Conservation (phyloP, 139 green algal species). For the Haematococcus lacustris region DNA sequence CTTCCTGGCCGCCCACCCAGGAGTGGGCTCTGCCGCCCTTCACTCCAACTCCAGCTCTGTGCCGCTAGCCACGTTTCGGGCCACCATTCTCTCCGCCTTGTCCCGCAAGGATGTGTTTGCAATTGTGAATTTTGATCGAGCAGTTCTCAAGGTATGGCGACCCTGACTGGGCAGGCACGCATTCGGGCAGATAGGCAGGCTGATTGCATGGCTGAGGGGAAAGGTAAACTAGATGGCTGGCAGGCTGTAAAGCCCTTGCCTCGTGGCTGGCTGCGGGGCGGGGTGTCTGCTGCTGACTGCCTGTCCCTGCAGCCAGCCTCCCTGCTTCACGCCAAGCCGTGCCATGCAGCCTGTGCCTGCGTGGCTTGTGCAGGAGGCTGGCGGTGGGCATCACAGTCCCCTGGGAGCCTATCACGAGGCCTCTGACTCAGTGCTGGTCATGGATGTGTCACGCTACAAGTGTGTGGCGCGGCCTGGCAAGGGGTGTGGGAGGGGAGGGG, state of each 20-base stretch:
- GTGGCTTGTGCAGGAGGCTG: neutral
- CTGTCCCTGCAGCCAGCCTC: neutral
- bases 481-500: neutral
- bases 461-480: neutral
- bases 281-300: neutral
- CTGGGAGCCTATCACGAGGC: neutral
- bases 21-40: neutral
- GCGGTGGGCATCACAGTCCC: constrained; percentile 3
- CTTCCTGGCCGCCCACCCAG: neutral
- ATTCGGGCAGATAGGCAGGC: too few species aligned
- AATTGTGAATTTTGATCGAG: constrained; percentile 4
- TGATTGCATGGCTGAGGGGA: neutral
- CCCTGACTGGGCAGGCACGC: neutral
- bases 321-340: neutral
- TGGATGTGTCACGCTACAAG: constrained; percentile 9
- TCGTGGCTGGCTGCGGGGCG: neutral
- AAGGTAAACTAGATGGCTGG: neutral
- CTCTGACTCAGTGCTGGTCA: constrained; percentile 7
- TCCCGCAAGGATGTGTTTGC: neutral
- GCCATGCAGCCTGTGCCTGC: neutral
- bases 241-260: neutral
- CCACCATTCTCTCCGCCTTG: neutral
- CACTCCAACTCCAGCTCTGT: neutral
- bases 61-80: neutral
- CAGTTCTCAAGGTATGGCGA: neutral